Percentiles rank a stretch among this genome's conserved stretches.
Evolutionary conservation across 306 rosid species (phyloP).

Genomic region (Casuarina equisetifolia): DNA sequence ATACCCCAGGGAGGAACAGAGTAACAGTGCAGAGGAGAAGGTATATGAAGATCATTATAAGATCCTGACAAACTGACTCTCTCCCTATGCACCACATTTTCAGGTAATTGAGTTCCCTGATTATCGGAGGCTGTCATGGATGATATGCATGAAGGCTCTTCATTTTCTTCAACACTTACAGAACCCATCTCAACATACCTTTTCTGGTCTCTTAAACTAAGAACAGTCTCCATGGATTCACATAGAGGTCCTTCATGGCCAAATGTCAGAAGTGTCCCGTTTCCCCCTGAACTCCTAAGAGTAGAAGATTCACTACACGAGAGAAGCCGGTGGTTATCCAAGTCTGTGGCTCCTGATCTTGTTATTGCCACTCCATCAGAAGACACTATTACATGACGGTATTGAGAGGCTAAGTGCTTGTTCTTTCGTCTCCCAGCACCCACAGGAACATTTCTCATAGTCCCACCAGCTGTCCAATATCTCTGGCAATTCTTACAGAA

Average conservation of each 20-base stretch:
- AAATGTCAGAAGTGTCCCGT: constrained; percentile 47
- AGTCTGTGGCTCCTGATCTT: constrained; percentile 36
- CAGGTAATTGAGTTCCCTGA: constrained; percentile 39
- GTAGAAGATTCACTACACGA: constrained; percentile 30
- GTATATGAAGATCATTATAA: constrained; percentile 20
- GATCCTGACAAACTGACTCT: constrained; percentile 14
- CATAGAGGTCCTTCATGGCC: constrained; percentile 55
- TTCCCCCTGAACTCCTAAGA: constrained; percentile 3
- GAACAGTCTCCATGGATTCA: constrained; percentile 50
- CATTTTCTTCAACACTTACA: constrained; percentile 30
- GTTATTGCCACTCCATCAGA: constrained; percentile 41
- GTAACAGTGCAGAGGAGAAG: constrained; percentile 39
- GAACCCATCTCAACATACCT: constrained; percentile 30
- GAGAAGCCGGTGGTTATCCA: constrained; percentile 29
- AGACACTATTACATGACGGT: constrained; percentile 46
- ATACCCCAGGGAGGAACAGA: constrained; percentile 49
- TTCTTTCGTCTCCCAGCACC: constrained; percentile 79
- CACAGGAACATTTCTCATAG: constrained; percentile 69
- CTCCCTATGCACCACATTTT: constrained; percentile 13
- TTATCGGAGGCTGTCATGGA: constrained; percentile 30
- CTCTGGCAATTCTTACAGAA: constrained; percentile 82
- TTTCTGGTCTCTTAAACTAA: constrained; percentile 41
- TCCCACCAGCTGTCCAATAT: constrained; percentile 88
- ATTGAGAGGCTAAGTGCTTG: constrained; percentile 66
- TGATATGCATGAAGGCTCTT: constrained; percentile 43